These are phyloP conservation scores for Alternaria infectoria DNA, from an alignment of 2,329 filamentous ascomycete species.

Conservation along the genomic window DNA sequence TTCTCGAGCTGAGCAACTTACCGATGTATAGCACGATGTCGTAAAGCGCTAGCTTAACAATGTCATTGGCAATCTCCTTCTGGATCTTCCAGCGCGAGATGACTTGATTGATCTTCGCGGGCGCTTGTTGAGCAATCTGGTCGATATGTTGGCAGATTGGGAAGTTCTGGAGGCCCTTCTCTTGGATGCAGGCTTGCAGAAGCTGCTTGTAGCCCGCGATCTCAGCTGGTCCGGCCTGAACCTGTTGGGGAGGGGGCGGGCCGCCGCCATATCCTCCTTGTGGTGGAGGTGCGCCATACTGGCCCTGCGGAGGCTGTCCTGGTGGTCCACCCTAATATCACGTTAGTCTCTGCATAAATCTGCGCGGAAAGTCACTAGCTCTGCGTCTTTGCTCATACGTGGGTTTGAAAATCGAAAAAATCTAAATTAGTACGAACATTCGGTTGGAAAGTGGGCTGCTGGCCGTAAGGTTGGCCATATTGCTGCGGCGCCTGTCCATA, in stretches of 20 bases:
- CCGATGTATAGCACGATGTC: slow-evolving; percentile 67
- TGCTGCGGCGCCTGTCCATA: slow-evolving; percentile 41
- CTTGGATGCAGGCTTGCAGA: slow-evolving; percentile 62
- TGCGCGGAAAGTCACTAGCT: slow-evolving; percentile 9
- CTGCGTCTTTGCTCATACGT: slow-evolving; percentile 22
- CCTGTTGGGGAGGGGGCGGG: slow-evolving; percentile 42
- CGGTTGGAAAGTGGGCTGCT: slow-evolving; percentile 24
- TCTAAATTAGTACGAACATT: slow-evolving; percentile 28
- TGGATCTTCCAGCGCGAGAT: slow-evolving; percentile 64
- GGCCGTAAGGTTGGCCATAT: slow-evolving; percentile 44
- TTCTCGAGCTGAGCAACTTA: slow-evolving; percentile 17
- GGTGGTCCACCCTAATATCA: slow-evolving; percentile 28
- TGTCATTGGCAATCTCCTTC: slow-evolving; percentile 66
- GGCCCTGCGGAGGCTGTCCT: slow-evolving; percentile 43
- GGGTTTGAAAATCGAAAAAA: not conserved
- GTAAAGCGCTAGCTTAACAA: slow-evolving; percentile 67
- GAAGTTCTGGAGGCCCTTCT: slow-evolving; percentile 65
- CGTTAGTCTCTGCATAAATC: slow-evolving; percentile 15
- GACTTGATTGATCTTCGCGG: slow-evolving; percentile 60
- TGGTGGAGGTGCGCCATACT: slow-evolving; percentile 41
- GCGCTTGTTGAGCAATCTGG: slow-evolving; percentile 58
- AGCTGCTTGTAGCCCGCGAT: slow-evolving; percentile 63
- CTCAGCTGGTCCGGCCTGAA: slow-evolving; percentile 57
- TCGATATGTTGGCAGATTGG: slow-evolving; percentile 59
- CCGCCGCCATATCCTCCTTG: slow-evolving; percentile 44